Evolutionary conservation across 352 stramenopile genomes (phyloP), one percentile per base, ranked within the genome.

Genomic region (Pythium dissimile): DNA sequence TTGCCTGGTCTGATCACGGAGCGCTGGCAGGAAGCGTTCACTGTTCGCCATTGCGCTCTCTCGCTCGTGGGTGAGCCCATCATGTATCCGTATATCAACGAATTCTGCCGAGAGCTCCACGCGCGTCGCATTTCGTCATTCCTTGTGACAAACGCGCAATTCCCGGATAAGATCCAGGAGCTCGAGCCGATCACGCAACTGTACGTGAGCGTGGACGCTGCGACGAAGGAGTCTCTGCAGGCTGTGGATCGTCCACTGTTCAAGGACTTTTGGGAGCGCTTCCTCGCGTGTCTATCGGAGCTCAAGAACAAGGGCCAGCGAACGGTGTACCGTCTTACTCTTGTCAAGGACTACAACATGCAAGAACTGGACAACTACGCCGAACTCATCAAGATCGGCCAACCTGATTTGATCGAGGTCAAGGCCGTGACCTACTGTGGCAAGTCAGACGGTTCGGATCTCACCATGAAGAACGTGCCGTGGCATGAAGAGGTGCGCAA

Each of bases 401-500:
- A 92, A 62, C 90, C 91, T 5, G 89, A 97, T 65, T 92, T 98
- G 42, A 97, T 98, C 62, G 91, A 97, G 71, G 87, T 99, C 46
- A 99, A 99, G 80, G 94, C 90, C 11, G 95, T 99, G 16, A 99
- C 97, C 12, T 99, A 99, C 72, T 99, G 96, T 59, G 96, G 96
- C 48, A 99, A 98, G 64, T 98, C 86, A n/a, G 95, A 99, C 71
- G 95, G 92, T 31, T 98, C 90, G 3, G 96, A 98, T 73, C 78
- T 99, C 31, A 99, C 97, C 39, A 99, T 99, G 92, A 92, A 96
- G 64, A 98, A 99, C 66, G 95, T 98, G 41, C 97, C 97, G 16
- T 99, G 95, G 94, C 96, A 99, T 70, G 83, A 98, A 59, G 96
- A 99, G 72, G 94, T 99, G 42, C 83, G 96, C 28, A 80, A 85